A percentile compares a stretch with the other conserved stretches of the same genome.
Conservation (phyloP, 2,329 filamentous ascomycete species). For the Diaporthe citriasiana region DNA sequence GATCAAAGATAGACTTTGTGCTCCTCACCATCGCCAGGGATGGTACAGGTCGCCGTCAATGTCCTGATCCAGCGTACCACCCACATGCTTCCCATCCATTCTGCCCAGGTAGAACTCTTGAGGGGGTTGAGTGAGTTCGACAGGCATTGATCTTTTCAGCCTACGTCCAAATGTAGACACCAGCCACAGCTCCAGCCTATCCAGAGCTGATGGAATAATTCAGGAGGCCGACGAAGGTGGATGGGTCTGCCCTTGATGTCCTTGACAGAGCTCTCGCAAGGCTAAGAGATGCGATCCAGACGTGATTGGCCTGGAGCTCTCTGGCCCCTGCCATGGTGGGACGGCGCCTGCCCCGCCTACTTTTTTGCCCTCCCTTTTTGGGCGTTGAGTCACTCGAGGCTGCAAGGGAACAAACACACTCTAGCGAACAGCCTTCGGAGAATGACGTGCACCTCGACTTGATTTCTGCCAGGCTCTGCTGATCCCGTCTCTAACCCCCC, state of each 20-base stretch:
- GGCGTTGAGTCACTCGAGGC: slow-evolving; percentile 32
- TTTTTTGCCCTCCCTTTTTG: slow-evolving; percentile 33
- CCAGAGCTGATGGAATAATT: neutral
- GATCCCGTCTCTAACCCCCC: neutral
- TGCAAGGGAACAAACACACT: neutral
- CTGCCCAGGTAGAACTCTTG: neutral
- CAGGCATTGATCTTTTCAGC: neutral
- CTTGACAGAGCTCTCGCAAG: neutral
- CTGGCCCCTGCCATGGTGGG: slow-evolving; percentile 32
- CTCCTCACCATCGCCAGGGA: slow-evolving; percentile 21
- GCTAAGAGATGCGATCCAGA: slow-evolving; percentile 29
- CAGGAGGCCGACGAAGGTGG: too few species aligned
- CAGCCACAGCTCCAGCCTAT: neutral
- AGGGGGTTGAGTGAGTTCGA: neutral
- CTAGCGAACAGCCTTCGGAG: neutral
- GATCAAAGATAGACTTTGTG: slow-evolving; percentile 20
- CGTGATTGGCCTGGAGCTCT: slow-evolving; percentile 14
- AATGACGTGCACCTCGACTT: slow-evolving; percentile 27
- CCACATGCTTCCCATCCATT: neutral
- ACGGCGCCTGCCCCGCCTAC: slow-evolving; percentile 23
- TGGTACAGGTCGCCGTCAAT: neutral
- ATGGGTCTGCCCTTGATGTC: neutral
- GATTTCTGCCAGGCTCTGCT: neutral
- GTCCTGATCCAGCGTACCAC: neutral
- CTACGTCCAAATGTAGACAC: too few species aligned